Evolutionary conservation across 192 early-diverging fungal species (phyloP).

Genomic region (Powellomyces hirtus): DNA sequence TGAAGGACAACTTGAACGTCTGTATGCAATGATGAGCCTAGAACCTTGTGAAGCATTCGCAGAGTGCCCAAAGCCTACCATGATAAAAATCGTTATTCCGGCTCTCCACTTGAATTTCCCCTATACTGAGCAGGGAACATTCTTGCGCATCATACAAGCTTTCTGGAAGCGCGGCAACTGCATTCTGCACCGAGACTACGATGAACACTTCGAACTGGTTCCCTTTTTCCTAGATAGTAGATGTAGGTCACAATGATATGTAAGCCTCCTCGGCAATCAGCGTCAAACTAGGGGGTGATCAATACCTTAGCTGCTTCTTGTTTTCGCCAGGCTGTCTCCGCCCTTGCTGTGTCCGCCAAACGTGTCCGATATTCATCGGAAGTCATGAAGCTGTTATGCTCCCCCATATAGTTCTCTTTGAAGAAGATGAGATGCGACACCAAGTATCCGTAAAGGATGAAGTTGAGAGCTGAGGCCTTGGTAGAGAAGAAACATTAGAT

Average conservation of each 20-base stretch:
- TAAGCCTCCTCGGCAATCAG: conserved; percentile 5
- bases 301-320: conserved; percentile 53
- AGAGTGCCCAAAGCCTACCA: conserved; percentile 38
- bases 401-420: conserved; percentile 71
- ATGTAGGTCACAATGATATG: not conserved
- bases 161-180: conserved; percentile 26
- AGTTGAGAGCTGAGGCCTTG: conserved; percentile 51
- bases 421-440: conserved; percentile 66
- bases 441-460: conserved; percentile 68
- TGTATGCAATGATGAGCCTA: not conserved
- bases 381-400: conserved; percentile 23
- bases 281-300: not conserved
- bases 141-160: conserved; percentile 58
- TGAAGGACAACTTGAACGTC: conserved; percentile 24
- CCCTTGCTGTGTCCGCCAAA: conserved; percentile 29
- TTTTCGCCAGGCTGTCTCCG: conserved; percentile 32
- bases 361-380: conserved; percentile 59
- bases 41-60: not conserved
- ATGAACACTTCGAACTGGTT: conserved; percentile 24
- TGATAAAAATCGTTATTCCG: conserved; percentile 64
- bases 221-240: not conserved
- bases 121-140: conserved; percentile 53
- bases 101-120: conserved; percentile 64
- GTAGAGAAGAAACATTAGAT: not conserved
- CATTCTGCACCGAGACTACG: not conserved